These are phyloP conservation scores for Brettanomyces custersianus DNA, from an alignment of 805 yeast genomes.

Conservation along the genomic window DNA sequence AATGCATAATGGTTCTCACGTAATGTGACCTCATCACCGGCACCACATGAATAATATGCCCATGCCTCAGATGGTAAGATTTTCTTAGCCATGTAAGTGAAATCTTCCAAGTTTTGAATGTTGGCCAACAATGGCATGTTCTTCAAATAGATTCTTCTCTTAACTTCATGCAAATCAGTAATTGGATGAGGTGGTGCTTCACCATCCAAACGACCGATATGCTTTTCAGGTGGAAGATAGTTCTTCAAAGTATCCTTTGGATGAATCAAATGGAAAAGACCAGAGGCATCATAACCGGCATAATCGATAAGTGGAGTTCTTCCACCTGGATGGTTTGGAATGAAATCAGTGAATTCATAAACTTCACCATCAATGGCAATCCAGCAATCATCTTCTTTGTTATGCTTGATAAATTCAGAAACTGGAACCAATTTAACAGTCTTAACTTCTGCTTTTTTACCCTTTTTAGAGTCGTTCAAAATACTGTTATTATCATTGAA, in stretches of 20 bases:
- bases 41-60: constrained; percentile 85
- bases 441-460: background rate
- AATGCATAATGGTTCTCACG: constrained; percentile 76
- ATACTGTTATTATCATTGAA: background rate
- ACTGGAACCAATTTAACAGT: constrained; percentile 16
- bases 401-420: constrained; percentile 44
- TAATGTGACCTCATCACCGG: constrained; percentile 83
- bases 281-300: constrained; percentile 48
- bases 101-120: constrained; percentile 72
- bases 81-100: constrained; percentile 75
- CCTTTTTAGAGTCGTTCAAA: background rate
- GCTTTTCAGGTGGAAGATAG: constrained; percentile 48
- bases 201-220: constrained; percentile 42
- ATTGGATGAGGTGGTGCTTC: constrained; percentile 26
- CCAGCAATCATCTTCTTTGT: constrained; percentile 64
- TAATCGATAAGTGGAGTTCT: constrained; percentile 30
- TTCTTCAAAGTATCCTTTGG: constrained; percentile 74
- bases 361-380: constrained; percentile 72
- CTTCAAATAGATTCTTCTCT: constrained; percentile 28
- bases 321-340: constrained; percentile 45
- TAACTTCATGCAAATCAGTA: constrained; percentile 31
- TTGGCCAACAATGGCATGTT: constrained; percentile 60
- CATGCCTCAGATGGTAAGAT: constrained; percentile 69
- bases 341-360: constrained; percentile 61
- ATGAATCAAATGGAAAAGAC: constrained; percentile 81